These are phyloP conservation scores for Fistulina hepatica DNA, from an alignment of 1,284 basidiomycete genomes.

Conservation along the genomic window DNA sequence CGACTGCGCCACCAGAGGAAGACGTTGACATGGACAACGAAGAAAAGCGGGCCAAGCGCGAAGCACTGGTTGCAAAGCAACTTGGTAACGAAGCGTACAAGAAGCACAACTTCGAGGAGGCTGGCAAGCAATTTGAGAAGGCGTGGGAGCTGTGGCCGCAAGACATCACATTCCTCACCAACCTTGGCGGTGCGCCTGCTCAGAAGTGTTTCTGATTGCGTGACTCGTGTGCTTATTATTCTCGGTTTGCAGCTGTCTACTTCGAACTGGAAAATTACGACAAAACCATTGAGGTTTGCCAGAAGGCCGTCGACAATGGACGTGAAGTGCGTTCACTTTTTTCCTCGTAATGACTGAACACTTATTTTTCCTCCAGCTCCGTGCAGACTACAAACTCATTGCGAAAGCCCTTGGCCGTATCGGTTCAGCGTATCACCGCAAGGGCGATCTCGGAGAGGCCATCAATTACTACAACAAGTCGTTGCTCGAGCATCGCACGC, in stretches of 20 bases:
- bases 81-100: constrained; percentile 81
- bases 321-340: constrained; percentile 44
- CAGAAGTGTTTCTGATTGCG: background rate
- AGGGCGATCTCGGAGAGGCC: constrained; percentile 67
- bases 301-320: constrained; percentile 93
- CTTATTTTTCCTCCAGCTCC: too few relatives aligned
- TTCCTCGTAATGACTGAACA: constrained; percentile 6
- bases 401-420: constrained; percentile 87
- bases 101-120: constrained; percentile 68
- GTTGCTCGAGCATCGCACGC: constrained; percentile 93
- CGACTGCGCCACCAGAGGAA: constrained; percentile 30
- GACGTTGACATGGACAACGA: constrained; percentile 58
- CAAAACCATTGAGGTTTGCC: constrained; percentile 84
- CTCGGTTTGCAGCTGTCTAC: constrained; percentile 70
- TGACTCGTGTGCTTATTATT: constrained; percentile 5
- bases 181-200: constrained; percentile 59
- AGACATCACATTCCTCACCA: constrained; percentile 90
- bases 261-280: constrained; percentile 91
- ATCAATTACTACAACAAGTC: constrained; percentile 90
- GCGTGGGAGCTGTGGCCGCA: constrained; percentile 93
- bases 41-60: constrained; percentile 58
- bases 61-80: constrained; percentile 70
- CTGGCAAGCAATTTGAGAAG: constrained; percentile 63
- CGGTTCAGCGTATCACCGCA: constrained; percentile 79
- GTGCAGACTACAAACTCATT: constrained; percentile 72